Evolutionary conservation across 257 asterid genomes (phyloP), one percentile per base, ranked within the genome.

Genomic region (Penstemon barbatus): DNA sequence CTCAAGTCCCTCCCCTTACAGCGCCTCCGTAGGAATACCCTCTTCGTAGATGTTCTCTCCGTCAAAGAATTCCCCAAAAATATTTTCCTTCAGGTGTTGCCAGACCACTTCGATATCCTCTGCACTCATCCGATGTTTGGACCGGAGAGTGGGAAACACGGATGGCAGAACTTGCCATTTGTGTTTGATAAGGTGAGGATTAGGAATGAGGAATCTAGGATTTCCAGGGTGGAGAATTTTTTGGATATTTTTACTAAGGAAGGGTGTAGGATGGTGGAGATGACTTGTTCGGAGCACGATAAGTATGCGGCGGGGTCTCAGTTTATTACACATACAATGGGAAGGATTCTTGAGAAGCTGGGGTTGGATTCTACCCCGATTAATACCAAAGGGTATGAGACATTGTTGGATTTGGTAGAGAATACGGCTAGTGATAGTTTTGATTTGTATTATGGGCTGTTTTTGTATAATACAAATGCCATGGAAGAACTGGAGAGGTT

Each of bases 51-150:
- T 65, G 97, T 88, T 15, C 70, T 88, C 6, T 91, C 97, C 0
- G 97, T 91, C 0, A 88, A 91, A 44, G 97, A 85, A 12, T 88
- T 91, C 15, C 95, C 96, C 2, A 91, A 85, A 19, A 82, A 89
- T 11, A 73, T 86, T 13, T 86, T 88, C 70, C 78, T 82, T 13
- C 87, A 85, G 65, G 37, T 69, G 13, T 80, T 90, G 4, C 96
- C 97, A 1, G 3, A 33, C 42, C 92, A 88, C 65, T 91, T 91
- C 56, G 97, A 88, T 51, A 75, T 91, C 37, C 82, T 88, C 41
- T 91, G 97, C 64, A 88, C 92, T n/a, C 97, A 91, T 15, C 97
- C 97, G 0, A 91, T 88, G 96, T 88, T 91, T 54, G 97, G 97
- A 7, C 97, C 96, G 0, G 96, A 91, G 78, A 88, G 96, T 66